Base-by-base conservation (phyloP, 768 basidiomycete species). In the Calvatia gigantea region DNA sequence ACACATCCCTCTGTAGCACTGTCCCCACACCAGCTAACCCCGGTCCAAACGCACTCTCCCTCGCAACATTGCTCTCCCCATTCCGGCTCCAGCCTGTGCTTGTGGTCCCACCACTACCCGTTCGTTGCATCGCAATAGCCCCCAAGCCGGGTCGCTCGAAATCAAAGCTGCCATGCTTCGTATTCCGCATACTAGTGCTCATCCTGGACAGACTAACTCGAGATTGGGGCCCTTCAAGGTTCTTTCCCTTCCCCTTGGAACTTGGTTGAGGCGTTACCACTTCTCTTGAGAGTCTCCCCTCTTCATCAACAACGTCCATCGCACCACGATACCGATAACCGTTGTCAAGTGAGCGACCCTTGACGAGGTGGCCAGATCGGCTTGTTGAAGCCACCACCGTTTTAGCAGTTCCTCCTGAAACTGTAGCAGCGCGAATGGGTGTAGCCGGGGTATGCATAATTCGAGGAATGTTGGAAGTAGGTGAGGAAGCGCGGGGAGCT, bases 151-250 rank as follows among this genome's bases (percentile, higher is more conserved):
- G 87, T 32, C 86, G 75, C 67, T 89, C 88, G 60, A 89, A 89
- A 63, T 89, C 87, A 65, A 89, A 89, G 62, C 83, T 86, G 4
- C 86, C 86, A 59, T 86, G 85, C 63, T 86, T 85, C 38, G 73
- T 79, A 1, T 79, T 70, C 46, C 78, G 75, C 28, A 63, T 72
- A 14, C 58, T 60, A 37, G 49, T 66, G 54, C 62, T 69, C 65
- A 69, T 65, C 59, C 67, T 67, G 2, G 60, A 59, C 2, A 60
- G 35, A 33, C 54, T 55, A 7, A 54, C 53, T 8, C 61, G 49
- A 4, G 58, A 42, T 14, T 41, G 25, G 42, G 50, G 60, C 52
- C 60, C 52, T 64, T 63, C 60, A 62, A 64, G 28, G 9, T 69
- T 70, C 6, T 61, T 64, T 7, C 60, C 60, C 51, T 66, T 69